These are phyloP conservation scores for Terfezia boudieri DNA, from an alignment of 495 filamentous ascomycete species.

Conservation along the genomic window DNA sequence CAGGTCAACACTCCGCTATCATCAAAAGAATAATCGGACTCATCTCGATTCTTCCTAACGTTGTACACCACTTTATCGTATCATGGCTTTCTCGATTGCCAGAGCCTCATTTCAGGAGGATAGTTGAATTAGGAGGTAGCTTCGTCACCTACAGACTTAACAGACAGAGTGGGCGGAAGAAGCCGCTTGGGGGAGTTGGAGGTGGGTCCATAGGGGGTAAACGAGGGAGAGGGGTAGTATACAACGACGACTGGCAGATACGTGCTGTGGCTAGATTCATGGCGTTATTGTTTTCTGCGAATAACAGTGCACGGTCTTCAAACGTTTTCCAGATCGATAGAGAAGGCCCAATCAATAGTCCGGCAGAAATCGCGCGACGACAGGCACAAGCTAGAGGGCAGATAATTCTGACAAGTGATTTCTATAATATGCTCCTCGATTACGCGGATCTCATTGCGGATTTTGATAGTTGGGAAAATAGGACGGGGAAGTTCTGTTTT, in stretches of 20 bases:
- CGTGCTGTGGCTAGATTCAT: conserved; percentile 62
- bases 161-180: conserved; percentile 46
- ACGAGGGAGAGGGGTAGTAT: conserved; percentile 33
- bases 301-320: conserved; percentile 31
- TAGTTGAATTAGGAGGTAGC: conserved; percentile 51
- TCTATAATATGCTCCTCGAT: conserved; percentile 73
- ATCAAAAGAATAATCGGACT: conserved; percentile 71
- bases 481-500: conserved; percentile 56
- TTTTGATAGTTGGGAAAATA: conserved; percentile 74
- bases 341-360: conserved; percentile 3
- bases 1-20: conserved; percentile 53
- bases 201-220: conserved; percentile 9
- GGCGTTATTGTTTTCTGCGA: conserved; percentile 64
- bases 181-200: background rate
- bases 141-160: conserved; percentile 68
- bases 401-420: conserved; percentile 55
- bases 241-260: conserved; percentile 82
- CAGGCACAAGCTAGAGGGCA: conserved; percentile 33
- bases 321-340: conserved; percentile 12
- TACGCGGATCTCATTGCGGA: conserved; percentile 69
- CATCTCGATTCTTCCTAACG: conserved; percentile 48
- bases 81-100: conserved; percentile 62
- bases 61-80: conserved; percentile 66
- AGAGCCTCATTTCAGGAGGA: conserved; percentile 40
- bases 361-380: conserved; percentile 20